A percentile compares a stretch with the other conserved stretches of the same genome.
Conservation (phyloP, 371 early-diverging fungal species). For the Mortierella sp. region DNA sequence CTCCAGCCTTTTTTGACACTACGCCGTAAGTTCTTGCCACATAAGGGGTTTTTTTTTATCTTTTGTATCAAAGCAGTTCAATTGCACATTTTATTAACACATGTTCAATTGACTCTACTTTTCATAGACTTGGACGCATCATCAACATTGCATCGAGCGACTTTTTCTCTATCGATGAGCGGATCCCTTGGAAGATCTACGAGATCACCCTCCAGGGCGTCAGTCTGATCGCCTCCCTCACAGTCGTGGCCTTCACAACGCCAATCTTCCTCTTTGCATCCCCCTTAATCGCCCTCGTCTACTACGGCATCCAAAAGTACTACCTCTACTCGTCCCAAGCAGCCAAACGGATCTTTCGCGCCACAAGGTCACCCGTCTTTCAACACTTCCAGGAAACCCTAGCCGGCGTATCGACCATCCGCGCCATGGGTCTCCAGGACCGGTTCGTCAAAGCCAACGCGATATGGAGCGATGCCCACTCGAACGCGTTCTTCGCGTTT, state of each 20-base stretch:
- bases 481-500: conserved; percentile 72
- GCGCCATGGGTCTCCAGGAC: conserved; percentile 76
- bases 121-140: conserved; percentile 84
- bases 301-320: conserved; percentile 59
- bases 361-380: conserved; percentile 80
- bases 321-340: conserved; percentile 79
- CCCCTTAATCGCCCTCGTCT: conserved; percentile 51
- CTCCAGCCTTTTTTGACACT: conserved; percentile 84
- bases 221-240: conserved; percentile 70
- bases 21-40: conserved; percentile 89
- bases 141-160: conserved; percentile 83
- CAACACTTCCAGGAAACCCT: conserved; percentile 81
- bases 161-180: conserved; percentile 76
- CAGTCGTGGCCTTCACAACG: conserved; percentile 66
- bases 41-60: not conserved
- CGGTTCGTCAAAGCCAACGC: conserved; percentile 65
- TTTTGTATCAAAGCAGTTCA: not conserved
- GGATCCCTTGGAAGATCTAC: conserved; percentile 51
- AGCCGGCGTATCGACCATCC: conserved; percentile 78
- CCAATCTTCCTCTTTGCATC: conserved; percentile 63
- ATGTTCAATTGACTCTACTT: conserved; percentile 57
- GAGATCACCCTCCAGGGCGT: conserved; percentile 59
- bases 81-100: not conserved
- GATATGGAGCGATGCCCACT: conserved; percentile 63
- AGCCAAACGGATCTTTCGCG: conserved; percentile 80